phyloP scores from a whole-genome alignment of 108 stramenopile species.

The Aurantiochytrium sp. region DNA sequence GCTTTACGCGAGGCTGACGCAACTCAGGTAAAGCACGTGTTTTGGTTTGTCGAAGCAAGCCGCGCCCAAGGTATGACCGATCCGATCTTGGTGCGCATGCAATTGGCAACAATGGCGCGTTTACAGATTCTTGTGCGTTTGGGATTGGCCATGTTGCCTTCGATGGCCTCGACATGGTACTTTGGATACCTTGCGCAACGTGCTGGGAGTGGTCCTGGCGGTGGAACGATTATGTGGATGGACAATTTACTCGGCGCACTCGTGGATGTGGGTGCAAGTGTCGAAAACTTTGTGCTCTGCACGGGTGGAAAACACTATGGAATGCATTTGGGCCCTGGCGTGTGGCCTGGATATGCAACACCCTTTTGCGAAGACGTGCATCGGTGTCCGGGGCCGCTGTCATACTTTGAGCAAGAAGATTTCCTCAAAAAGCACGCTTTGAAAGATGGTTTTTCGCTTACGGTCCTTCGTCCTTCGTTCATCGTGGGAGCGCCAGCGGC shows the following conservation, averaged over 20 bases:
- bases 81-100: not conserved
- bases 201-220: not conserved
- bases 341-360: not conserved
- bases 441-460: not conserved
- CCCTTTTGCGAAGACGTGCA: constrained; percentile 2
- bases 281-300: not conserved
- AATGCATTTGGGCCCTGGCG: not conserved
- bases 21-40: not conserved
- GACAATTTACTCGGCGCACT: not conserved
- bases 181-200: not conserved
- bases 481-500: not conserved
- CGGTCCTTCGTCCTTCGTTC: not conserved
- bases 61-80: not conserved
- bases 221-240: not conserved
- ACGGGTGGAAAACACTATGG: constrained; percentile 8
- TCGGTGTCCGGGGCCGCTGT: not conserved
- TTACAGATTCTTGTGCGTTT: not conserved
- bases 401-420: not conserved
- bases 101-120: not conserved
- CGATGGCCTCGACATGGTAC: not conserved
- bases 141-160: not conserved
- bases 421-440: not conserved
- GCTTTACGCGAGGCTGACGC: not conserved
- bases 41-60: not conserved
- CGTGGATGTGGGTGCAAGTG: not conserved